Evolutionary conservation across 768 basidiomycete genomes (phyloP), one percentile per base, ranked within the genome.

Genomic region (Clitopilus hobsonii): DNA sequence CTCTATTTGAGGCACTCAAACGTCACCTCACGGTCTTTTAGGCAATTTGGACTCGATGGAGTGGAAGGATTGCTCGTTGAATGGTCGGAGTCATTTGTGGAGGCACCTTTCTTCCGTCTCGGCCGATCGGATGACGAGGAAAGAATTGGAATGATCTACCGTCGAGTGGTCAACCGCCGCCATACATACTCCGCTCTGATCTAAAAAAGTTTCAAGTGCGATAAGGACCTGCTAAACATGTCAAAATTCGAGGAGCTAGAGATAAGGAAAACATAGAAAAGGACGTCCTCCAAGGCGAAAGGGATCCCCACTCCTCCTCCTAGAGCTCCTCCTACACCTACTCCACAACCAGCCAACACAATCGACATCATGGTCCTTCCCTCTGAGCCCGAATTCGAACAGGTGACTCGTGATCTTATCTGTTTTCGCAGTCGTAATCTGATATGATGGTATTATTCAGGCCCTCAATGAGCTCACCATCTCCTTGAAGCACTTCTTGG

Each of bases 341-440:
- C 41, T 23, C 41, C 41, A 45, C 41, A 45, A 45, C 41, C 2
- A 10, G 8, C 41, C 32, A 36, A 45, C 18, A 45, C 41, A 45
- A 16, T 8, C 22, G 8, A 45, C 41, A 45, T 6, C 41, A 75
- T 77, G 74, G 72, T 75, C 62, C 68, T 71, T 53, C 78, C 82
- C 54, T 60, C 69, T 54, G 84, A 88, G 72, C 84, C 86, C 67
- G 86, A 88, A 72, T 88, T 84, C 72, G 79, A 86, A 65, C 84
- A 84, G 74, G 78, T 78, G 38, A n/a, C 60, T 61, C 8, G n/a
- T 36, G 5, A 26, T 20, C 45, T 49, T 47, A 28, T 38, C 25
- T 8, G 23, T 32, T n/a, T 38, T 24, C 13, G 22, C 30, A 38
- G 18, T 28, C 36, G 24, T 54, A 20, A 51, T 54, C 38, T 16